A percentile compares a stretch with the other conserved stretches of the same genome.
These are phyloP conservation scores for Boletus rex-veris DNA, from an alignment of 768 basidiomycete genomes.

Conservation along the genomic window DNA sequence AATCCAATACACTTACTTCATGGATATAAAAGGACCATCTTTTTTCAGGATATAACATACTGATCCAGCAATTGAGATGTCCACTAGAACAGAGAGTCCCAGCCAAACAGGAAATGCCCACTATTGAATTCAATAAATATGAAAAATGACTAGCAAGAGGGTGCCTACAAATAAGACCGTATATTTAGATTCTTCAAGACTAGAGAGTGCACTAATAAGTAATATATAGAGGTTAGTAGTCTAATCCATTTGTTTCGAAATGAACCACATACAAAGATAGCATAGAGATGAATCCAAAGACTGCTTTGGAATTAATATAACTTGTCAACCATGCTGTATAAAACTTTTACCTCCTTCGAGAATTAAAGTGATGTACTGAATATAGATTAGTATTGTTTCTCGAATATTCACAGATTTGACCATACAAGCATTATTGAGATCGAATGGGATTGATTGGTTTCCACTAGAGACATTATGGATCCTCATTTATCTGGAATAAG, in stretches of 20 bases:
- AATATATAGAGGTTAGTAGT: not conserved
- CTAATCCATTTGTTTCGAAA: not conserved
- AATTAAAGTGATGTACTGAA: slow-evolving; percentile 12
- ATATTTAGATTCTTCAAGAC: not conserved
- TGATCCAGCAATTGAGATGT: slow-evolving; percentile 23
- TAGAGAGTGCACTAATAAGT: slow-evolving; percentile 1
- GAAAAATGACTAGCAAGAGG: not conserved
- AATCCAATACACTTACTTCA: slow-evolving; percentile 6
- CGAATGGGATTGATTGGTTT: not conserved
- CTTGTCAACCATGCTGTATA: not conserved
- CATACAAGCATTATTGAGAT: slow-evolving; percentile 19
- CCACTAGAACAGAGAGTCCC: slow-evolving; percentile 17
- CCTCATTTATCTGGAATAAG: not conserved
- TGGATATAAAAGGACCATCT: slow-evolving; percentile 1
- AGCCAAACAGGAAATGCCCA: slow-evolving; percentile 23
- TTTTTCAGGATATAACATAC: slow-evolving; percentile 13
- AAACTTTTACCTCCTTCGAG: slow-evolving; percentile 21
- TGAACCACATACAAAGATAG: slow-evolving; percentile 13
- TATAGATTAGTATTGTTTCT: not conserved
- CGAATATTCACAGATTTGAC: not conserved
- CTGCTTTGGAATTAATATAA: slow-evolving; percentile 9
- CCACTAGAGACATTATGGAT: slow-evolving; percentile 8
- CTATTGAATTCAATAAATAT: slow-evolving; percentile 3
- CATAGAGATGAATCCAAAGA: slow-evolving; percentile 12
- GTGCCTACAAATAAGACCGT: slow-evolving; percentile 1